Evolutionary conservation across 106 monocot genomes (phyloP), one percentile per base, ranked within the genome.

Genomic region (Phalaenopsis aphrodite): DNA sequence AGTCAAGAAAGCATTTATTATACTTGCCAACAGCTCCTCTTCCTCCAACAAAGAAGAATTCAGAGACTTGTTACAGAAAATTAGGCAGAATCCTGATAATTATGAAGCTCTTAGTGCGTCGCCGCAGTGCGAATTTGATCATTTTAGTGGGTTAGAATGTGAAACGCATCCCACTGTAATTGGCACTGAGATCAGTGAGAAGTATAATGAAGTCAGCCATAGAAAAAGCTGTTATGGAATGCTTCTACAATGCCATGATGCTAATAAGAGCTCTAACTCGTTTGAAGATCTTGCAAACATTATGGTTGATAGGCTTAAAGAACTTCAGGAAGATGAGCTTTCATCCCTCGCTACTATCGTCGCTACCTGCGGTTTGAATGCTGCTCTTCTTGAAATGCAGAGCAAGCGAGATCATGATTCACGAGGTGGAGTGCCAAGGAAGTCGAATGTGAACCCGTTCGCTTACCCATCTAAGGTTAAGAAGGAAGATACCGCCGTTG

Each of bases 311-410:
- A 90, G 97, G 83, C 87, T 98, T 47, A 92, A 89, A 82, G 78
- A 81, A 82, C 81, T 94, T 81, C 85, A 86, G 55, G 94, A 94
- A 78, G 84, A 92, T 73, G 89, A 92, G 79, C 86, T 94, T 73
- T 75, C 88, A 55, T 94, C 97, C 81, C 87, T 98, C 77, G 89
- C 90, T 16, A 85, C 83, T 67, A 91, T 94, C 76, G 97, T 94
- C 73, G 97, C 97, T 19, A 94, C 94, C 16, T 81, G 88, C 85
- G 94, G 97, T 41, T 78, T 98, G 75, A 94, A 90, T 88, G 92
- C 90, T 56, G 92, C 88, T 81, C 90, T 97, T 67, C 66, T 67
- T 61, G 80, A 93, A 80, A 83, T 83, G 37, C 89, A 92, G 64
- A 56, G 19, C 61, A 61, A 21, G 4, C 61, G 21, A 6, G 52